These are phyloP conservation scores for Heterobasidion annosum DNA, from an alignment of 1,284 basidiomycete species.

Conservation along the genomic window DNA sequence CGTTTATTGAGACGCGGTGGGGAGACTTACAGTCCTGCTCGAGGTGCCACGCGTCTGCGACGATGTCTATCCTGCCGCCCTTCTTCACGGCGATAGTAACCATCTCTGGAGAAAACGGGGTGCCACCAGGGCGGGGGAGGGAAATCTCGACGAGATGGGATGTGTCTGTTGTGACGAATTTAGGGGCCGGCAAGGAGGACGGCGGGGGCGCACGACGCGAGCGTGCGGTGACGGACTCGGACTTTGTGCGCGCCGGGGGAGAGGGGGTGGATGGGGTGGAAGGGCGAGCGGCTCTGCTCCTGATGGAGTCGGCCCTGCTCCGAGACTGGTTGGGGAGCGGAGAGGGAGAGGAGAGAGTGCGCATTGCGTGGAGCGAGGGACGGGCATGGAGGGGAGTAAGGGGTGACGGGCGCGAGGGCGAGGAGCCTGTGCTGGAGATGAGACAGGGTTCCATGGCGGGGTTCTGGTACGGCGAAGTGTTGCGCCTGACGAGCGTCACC, in stretches of 20 bases:
- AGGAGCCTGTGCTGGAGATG: neutral
- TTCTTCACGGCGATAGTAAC: constrained; percentile 44
- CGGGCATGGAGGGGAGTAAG: neutral
- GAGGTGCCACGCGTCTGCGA: constrained; percentile 51
- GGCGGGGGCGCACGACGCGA: constrained; percentile 1
- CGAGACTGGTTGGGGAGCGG: neutral
- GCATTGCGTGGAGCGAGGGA: neutral
- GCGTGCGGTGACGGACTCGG: constrained; percentile 6
- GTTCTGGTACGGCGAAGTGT: neutral
- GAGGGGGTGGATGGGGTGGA: neutral
- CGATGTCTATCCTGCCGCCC: constrained; percentile 38
- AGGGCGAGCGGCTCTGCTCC: neutral
- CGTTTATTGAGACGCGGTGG: neutral
- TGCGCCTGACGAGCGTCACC: neutral
- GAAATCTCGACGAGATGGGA: constrained; percentile 32
- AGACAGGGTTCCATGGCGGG: neutral
- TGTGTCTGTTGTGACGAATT: neutral
- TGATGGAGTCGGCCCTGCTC: neutral
- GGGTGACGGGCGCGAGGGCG: neutral
- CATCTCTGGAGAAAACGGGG: constrained; percentile 39
- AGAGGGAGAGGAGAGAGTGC: neutral
- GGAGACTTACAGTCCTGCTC: constrained; percentile 37
- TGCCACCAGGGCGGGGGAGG: constrained; percentile 13
- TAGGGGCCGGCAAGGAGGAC: neutral
- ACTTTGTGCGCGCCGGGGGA: neutral